Evolutionary conservation across 2,329 filamentous ascomycete genomes (phyloP).

Genomic region (Fusarium paranaense): DNA sequence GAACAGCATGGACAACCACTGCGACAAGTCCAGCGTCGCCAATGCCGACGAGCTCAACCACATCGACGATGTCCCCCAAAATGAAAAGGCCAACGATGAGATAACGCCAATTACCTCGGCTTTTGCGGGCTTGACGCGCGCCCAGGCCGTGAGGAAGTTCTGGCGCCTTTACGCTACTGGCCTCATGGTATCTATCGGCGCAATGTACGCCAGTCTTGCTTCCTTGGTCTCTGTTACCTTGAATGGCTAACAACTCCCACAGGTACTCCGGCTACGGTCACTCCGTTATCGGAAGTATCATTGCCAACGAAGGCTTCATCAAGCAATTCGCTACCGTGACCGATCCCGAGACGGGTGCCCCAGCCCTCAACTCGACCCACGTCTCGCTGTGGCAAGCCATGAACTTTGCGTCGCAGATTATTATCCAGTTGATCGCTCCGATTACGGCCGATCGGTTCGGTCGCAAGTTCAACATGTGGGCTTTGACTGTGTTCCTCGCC

Average conservation of each 20-base stretch:
- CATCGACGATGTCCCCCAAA: neutral
- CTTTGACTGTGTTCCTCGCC: neutral
- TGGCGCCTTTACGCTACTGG: neutral
- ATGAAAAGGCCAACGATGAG: neutral
- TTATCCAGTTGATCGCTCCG: neutral
- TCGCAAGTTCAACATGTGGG: slow-evolving; percentile 11
- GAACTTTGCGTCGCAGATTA: neutral
- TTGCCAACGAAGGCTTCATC: slow-evolving; percentile 8
- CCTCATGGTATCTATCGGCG: neutral
- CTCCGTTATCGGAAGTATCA: slow-evolving; percentile 1
- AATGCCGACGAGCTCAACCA: neutral
- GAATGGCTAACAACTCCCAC: neutral
- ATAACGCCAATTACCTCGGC: neutral
- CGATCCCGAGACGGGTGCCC: neutral
- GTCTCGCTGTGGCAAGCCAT: slow-evolving; percentile 1
- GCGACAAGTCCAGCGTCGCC: neutral
- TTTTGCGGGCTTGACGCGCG: slow-evolving; percentile 1
- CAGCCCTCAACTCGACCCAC: neutral
- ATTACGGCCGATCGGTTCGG: slow-evolving; percentile 2
- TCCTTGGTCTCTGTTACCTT: neutral
- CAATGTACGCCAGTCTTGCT: neutral
- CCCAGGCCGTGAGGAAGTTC: neutral
- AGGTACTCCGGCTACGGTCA: neutral
- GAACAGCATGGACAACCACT: neutral
- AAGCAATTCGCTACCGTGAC: neutral